Conservation (phyloP, 495 filamentous ascomycete species). For the Hypomontagnella submonticulosa region DNA sequence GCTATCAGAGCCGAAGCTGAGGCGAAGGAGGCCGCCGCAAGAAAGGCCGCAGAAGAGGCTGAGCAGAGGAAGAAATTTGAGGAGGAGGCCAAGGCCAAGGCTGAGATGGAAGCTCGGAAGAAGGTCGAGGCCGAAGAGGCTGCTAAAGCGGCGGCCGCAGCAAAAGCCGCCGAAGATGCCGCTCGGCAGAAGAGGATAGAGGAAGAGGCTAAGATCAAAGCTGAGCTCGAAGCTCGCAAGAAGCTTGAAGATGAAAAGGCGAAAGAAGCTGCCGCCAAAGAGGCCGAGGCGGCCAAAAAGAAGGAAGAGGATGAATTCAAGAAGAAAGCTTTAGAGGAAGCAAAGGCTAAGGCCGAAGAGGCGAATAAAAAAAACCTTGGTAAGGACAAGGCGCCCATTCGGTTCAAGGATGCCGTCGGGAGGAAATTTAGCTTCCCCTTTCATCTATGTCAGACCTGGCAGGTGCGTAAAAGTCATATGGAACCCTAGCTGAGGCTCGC, state of each 20-base stretch:
- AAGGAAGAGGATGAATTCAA: slow-evolving; percentile 59
- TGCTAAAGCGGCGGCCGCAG: slow-evolving; percentile 39
- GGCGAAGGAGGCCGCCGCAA: slow-evolving; percentile 53
- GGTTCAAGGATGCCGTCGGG: slow-evolving; percentile 88
- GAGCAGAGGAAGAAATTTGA: slow-evolving; percentile 57
- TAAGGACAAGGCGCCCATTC: slow-evolving; percentile 67
- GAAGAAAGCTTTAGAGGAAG: slow-evolving; percentile 57
- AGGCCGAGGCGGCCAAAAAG: slow-evolving; percentile 51
- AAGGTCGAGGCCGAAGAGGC: slow-evolving; percentile 49
- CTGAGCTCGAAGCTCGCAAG: slow-evolving; percentile 55
- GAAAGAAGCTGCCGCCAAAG: slow-evolving; percentile 37
- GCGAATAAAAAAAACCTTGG: slow-evolving; percentile 56
- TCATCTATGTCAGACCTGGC: slow-evolving; percentile 81
- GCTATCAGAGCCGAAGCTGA: slow-evolving; percentile 53
- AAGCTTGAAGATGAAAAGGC: slow-evolving; percentile 56
- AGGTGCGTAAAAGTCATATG: slow-evolving; percentile 62
- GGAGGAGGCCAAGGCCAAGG: slow-evolving; percentile 47
- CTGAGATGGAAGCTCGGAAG: slow-evolving; percentile 48
- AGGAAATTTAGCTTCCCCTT: slow-evolving; percentile 89
- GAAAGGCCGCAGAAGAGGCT: slow-evolving; percentile 60
- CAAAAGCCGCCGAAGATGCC: slow-evolving; percentile 39
- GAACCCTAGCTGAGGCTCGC: slow-evolving; percentile 1
- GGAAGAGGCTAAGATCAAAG: slow-evolving; percentile 57
- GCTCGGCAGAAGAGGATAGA: slow-evolving; percentile 37
- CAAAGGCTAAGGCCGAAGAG: slow-evolving; percentile 62